phyloP scores from a whole-genome alignment of 805 yeast genomes.

The Monosporozyma aquatica region DNA sequence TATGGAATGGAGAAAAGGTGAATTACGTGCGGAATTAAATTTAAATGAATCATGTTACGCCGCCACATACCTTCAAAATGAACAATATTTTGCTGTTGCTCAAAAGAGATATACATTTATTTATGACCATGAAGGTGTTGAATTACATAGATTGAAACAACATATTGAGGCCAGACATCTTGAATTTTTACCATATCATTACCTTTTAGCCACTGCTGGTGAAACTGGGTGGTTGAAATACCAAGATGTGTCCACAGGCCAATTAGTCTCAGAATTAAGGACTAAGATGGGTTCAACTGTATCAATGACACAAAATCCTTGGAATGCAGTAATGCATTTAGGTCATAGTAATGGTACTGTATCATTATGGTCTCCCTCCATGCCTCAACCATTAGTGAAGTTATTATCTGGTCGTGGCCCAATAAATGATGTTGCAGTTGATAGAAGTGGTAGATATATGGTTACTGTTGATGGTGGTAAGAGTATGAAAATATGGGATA shows the following conservation, averaged over 20 bases:
- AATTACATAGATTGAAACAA: conserved; percentile 82
- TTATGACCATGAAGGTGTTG: conserved; percentile 85
- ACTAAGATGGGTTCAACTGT: conserved; percentile 88
- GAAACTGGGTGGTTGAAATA: conserved; percentile 80
- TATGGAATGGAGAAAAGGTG: conserved; percentile 90
- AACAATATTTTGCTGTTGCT: conserved; percentile 92
- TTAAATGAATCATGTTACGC: conserved; percentile 85
- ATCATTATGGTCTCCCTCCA: conserved; percentile 85
- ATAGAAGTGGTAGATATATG: conserved; percentile 91
- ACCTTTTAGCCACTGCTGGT: conserved; percentile 78
- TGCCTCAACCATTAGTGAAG: conserved; percentile 77
- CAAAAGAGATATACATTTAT: conserved; percentile 91
- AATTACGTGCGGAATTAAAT: conserved; percentile 69
- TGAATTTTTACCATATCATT: conserved; percentile 90
- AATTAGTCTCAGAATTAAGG: conserved; percentile 68
- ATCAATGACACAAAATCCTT: conserved; percentile 82
- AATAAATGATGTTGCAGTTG: conserved; percentile 72
- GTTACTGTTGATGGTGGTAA: conserved; percentile 86
- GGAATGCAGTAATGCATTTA: conserved; percentile 89
- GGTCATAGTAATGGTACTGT: conserved; percentile 94
- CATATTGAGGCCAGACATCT: conserved; percentile 78
- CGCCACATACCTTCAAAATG: conserved; percentile 83
- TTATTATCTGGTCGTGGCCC: conserved; percentile 80
- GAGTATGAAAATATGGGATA: conserved; percentile 84
- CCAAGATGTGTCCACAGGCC: conserved; percentile 94